Base-by-base conservation (phyloP, 176 grass and related monocot genomes). In the Stipa capillata region DNA sequence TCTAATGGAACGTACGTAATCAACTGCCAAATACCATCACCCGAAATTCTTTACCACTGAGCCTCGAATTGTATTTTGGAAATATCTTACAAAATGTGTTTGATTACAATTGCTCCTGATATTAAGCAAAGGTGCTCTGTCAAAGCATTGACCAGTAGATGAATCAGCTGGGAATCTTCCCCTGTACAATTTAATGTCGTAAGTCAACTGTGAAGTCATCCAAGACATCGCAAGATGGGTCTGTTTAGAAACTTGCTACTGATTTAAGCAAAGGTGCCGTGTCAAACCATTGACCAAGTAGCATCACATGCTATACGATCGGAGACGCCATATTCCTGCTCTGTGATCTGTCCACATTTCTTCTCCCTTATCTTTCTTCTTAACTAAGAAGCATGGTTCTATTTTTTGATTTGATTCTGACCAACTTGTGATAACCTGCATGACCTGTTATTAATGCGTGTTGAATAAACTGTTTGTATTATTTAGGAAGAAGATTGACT, bases 211-310 rank as follows among this genome's bases (percentile, higher is more conserved):
- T 32, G 47, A 72, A 27, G 56, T 53, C 43, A 42, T 71, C 43
- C 20, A 63, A 37, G 55, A 18, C 25, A 67, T n/a, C 9, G 45
- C 23, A 62, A 32, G 31, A 23, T 44, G 35, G 35, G 4, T 42
- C 24, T 37, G 3, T 44, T 51, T 69, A 55, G 1, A 18, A 41
- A 43, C 61, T 36, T 79, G 28, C 15, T 69, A 13, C 18, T 18
- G 39, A 18, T 55, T 20, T 37, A 56, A 64, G 68, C 18, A 79
- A 73, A 73, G 27, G 48, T 23, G 43, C 9, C 25, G 13, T 32
- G 33, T 79, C 55, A 65, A 47, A 79, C 12, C n/a, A 17, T 65
- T 85, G 67, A 85, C 27, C 57, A 29, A 35, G 76, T 72, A 56
- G 52, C 17, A 59, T 43, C 55, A 65, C 57, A 55, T 33, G 56